Evolutionary conservation across 306 rosid species (phyloP), one percentile per base, ranked within the genome.

Genomic region (Trifolium repens): DNA sequence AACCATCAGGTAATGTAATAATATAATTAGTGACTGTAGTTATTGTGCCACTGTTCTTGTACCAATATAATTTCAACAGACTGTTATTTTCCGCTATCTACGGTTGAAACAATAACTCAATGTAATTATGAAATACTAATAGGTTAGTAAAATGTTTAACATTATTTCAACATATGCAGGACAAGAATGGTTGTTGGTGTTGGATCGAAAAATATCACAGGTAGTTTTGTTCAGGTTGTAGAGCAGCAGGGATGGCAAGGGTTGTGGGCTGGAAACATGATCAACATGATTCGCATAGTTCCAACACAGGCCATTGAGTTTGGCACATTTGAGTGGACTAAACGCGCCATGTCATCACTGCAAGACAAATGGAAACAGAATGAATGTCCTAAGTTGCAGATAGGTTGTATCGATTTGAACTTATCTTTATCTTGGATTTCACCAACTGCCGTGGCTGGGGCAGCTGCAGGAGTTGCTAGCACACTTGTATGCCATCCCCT

Each of bases 211-310:
- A 69, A 79, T 44, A 94, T 94, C 55, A 61, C 78, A 0, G 97
- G 94, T 74, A 94, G 98, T 87, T 91, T 94, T 58, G 0, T 86
- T 59, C 91, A 94, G 89, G 96, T 94, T 58, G 60, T 94, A 83
- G 91, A 94, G 86, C 84, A 87, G 88, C 97, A 94, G 82, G 97
- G 98, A 15, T 94, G 98, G 98, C 93, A 89, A 69, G 98, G 98
- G 37, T 86, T 94, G 71, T 94, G 98, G 98, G 91, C 97, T 65
- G 98, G 98, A 65, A 94, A 94, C 73, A 88, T 87, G 65, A 86
- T 94, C 89, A 94, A 94, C 80, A 94, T 94, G 93, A 27, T 94
- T 68, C 98, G 98, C 55, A 94, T 94, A 78, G 60, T 94, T 77
- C 98, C 97, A 5, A 91, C 98, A 1, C 98, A 94, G 69, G 98